Base-by-base conservation (phyloP, 805 yeast species). In the Millerozyma acaciae region DNA sequence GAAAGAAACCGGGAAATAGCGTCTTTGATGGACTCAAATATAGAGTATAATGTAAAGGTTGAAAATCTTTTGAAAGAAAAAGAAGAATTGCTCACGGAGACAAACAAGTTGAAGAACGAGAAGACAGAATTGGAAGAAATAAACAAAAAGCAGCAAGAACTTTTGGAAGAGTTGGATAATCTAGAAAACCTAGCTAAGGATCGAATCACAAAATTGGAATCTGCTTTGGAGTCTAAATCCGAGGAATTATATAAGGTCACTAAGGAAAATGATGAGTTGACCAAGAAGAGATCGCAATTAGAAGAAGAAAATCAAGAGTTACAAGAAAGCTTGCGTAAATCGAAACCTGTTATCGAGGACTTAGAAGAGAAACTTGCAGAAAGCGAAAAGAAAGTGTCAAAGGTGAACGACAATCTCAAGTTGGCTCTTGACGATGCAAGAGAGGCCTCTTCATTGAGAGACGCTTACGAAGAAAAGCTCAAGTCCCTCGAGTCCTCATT, bases 131-230 rank as follows among this genome's bases (percentile, higher is more conserved):
- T 44, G 21, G 39, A 32, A n/a, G 50, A 48, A 20, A 39, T 54
- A 5, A 46, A 47, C 25, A 30, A 38, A 7, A 40, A 43, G 19
- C 51, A 48, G 31, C 48, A 50, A 31, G 50, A 46, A 28, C 37
- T 52, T n/a, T 40, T 48, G 16, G 42, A 44, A 16, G 55, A 52
- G 26, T 41, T 51, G 32, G 56, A 53, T 16, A 47, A 50, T 24
- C 38, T 45, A 33, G 53, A 45, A 25, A 43, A 39, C 20, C 35
- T 50, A 24, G 56, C 55, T 6, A 49, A 48, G 27, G 49, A 44
- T 25, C 47, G 47, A 26, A 51, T 50, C 10, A 20, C 25, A 15
- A 39, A 33, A 14, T 44, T 51, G 21, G 54, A 53, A 34, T 33
- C 29, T 21, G 43, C 32, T 31, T 43, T 29, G 9, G 32, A 28